A percentile compares a stretch with the other conserved stretches of the same genome.
Conservation (phyloP, 495 filamentous ascomycete species). For the Rhypophila decipiens region DNA sequence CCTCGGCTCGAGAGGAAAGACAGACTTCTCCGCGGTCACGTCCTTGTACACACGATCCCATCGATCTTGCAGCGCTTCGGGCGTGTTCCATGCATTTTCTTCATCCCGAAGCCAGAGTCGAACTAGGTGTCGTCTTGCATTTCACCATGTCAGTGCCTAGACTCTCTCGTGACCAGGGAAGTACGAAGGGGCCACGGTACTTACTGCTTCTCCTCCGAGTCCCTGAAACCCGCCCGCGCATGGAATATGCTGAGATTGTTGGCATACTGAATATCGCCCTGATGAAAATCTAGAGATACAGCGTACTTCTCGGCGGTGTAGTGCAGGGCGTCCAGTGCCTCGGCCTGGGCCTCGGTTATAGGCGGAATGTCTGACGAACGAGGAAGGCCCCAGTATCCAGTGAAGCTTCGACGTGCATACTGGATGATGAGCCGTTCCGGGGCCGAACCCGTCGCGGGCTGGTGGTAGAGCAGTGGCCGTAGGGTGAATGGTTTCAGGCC, state of each 20-base stretch:
- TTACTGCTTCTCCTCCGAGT: conserved; percentile 41
- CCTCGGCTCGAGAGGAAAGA: conserved; percentile 49
- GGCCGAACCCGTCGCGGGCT: conserved; percentile 30
- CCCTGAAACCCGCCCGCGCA: conserved; percentile 40
- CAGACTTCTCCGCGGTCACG: conserved; percentile 42
- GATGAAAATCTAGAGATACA: conserved; percentile 46
- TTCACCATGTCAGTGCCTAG: background rate
- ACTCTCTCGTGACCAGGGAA: no score
- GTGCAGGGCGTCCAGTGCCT: conserved; percentile 60
- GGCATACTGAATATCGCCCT: conserved; percentile 47
- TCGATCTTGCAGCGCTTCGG: conserved; percentile 35
- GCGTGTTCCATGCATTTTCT: conserved; percentile 51
- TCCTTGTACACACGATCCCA: conserved; percentile 50
- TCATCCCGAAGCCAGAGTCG: conserved; percentile 54
- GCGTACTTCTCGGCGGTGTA: conserved; percentile 52
- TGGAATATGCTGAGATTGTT: conserved; percentile 52
- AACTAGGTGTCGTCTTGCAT: conserved; percentile 47
- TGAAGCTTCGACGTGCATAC: conserved; percentile 52
- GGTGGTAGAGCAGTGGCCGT: conserved; percentile 45
- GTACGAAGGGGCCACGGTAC: conserved; percentile 8
- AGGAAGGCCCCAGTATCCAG: conserved; percentile 48
- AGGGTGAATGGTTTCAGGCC: conserved; percentile 21
- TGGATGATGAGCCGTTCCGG: conserved; percentile 49
- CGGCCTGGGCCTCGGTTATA: conserved; percentile 59
- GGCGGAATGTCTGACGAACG: conserved; percentile 48